Conservation (phyloP, 345 rosid genomes). For the Melaleuca quinquenervia region DNA sequence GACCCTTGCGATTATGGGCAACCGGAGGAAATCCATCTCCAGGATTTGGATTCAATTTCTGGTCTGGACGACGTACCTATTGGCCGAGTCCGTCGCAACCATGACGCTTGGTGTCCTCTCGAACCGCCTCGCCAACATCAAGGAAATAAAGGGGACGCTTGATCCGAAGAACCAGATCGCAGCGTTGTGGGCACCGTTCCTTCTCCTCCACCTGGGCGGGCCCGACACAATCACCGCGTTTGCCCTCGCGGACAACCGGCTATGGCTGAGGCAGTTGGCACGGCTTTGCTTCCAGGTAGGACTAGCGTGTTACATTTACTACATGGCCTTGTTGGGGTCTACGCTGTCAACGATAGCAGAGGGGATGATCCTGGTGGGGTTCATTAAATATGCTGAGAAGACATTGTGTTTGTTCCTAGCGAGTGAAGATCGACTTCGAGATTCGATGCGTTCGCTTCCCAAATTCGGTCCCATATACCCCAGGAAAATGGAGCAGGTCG, state of each 20-base stretch:
- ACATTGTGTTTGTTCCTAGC: conserved; percentile 25
- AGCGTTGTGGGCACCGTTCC: too few relatives aligned
- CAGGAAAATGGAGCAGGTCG: background rate
- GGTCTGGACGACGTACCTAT: background rate
- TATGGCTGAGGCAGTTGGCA: conserved; percentile 16
- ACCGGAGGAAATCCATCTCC: too few relatives aligned
- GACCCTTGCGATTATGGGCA: too few relatives aligned
- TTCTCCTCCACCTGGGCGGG: conserved; percentile 4
- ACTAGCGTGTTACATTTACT: conserved; percentile 22
- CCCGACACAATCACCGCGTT: conserved; percentile 11
- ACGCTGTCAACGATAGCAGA: conserved; percentile 1
- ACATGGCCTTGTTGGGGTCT: conserved; percentile 8
- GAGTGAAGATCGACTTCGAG: conserved; percentile 15
- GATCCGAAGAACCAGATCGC: too few relatives aligned
- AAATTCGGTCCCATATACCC: conserved; percentile 14
- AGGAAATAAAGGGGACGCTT: too few relatives aligned
- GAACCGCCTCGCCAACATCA: background rate
- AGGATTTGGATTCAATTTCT: background rate
- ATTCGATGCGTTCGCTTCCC: conserved; percentile 6
- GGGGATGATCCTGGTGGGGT: conserved; percentile 20
- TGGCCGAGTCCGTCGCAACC: background rate
- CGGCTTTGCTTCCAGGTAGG: conserved; percentile 3
- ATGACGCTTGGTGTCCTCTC: background rate
- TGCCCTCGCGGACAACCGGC: conserved; percentile 17
- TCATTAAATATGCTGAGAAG: conserved; percentile 33